Evolutionary conservation across 441 rosid genomes (phyloP).

Genomic region (Erysimum pusillum): DNA sequence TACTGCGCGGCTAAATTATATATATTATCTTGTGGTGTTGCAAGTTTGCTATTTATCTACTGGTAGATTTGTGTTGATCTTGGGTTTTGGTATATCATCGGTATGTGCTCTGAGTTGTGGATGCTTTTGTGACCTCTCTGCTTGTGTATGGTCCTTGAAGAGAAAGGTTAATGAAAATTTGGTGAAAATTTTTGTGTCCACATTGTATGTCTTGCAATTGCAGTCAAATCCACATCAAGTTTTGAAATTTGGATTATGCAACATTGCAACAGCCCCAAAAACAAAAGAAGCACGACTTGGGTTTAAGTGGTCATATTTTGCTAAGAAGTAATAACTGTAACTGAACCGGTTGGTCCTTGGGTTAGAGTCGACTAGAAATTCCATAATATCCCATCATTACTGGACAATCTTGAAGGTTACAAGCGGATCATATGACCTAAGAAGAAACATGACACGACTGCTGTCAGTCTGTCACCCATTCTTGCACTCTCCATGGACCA

Average conservation of each 20-base stretch:
- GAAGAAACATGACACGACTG: conserved; percentile 24
- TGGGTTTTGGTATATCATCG: conserved; percentile 8
- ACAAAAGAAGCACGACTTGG: neutral
- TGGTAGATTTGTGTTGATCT: conserved; percentile 12
- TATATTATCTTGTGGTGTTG: conserved; percentile 30
- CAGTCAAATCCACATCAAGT: neutral
- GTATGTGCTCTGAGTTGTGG: conserved; percentile 20
- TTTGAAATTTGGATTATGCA: neutral
- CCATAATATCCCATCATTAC: neutral
- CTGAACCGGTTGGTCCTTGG: neutral
- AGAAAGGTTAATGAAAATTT: conserved; percentile 18
- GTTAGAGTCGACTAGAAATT: neutral
- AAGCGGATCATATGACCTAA: conserved; percentile 8
- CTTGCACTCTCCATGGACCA: conserved; percentile 6
- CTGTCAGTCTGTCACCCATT: conserved; percentile 9
- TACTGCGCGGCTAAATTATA: neutral
- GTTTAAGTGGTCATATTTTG: neutral
- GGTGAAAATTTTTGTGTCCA: neutral
- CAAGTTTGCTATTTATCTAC: conserved; percentile 33
- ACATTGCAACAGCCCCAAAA: neutral
- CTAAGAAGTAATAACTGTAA: neutral
- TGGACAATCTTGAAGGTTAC: conserved; percentile 2
- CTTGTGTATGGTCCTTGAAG: conserved; percentile 17
- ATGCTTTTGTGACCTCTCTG: conserved; percentile 22
- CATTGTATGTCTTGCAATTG: neutral